phyloP scores from a whole-genome alignment of 2,329 filamentous ascomycete species.

The Phialophora tarda region DNA sequence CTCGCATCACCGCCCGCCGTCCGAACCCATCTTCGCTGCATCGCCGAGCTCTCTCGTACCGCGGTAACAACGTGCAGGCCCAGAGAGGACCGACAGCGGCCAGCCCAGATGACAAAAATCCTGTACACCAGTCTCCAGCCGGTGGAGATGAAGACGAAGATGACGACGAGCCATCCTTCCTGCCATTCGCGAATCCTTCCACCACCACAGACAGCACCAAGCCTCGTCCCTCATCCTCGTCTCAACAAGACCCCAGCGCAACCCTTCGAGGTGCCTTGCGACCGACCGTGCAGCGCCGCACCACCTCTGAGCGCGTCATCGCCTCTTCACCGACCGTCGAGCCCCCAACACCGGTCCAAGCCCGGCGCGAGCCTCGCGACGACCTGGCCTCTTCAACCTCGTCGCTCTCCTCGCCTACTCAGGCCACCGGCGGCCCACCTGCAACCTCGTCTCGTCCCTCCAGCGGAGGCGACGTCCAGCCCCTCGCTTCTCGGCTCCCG shows the following conservation, averaged over 20 bases:
- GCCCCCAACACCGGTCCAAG: slow-evolving; percentile 34
- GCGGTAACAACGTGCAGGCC: slow-evolving; percentile 25
- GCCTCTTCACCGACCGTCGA: slow-evolving; percentile 34
- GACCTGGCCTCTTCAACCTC: slow-evolving; percentile 35
- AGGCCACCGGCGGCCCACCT: background rate
- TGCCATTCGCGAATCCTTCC: slow-evolving; percentile 45
- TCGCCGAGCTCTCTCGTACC: slow-evolving; percentile 31
- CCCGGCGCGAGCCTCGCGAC: slow-evolving; percentile 45
- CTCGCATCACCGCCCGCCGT: slow-evolving; percentile 34
- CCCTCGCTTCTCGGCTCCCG: background rate
- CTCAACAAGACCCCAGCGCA: slow-evolving; percentile 47
- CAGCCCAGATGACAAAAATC: slow-evolving; percentile 25
- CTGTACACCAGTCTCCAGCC: slow-evolving; percentile 42
- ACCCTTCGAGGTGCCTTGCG: slow-evolving; percentile 49
- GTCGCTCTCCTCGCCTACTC: slow-evolving; percentile 28
- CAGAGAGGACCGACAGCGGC: slow-evolving; percentile 17
- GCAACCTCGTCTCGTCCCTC: slow-evolving; percentile 8
- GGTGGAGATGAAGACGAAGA: slow-evolving; percentile 44
- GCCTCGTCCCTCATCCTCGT: slow-evolving; percentile 36
- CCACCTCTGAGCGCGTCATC: slow-evolving; percentile 39
- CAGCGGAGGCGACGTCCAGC: slow-evolving; percentile 3
- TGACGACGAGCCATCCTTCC: slow-evolving; percentile 54
- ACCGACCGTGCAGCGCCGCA: slow-evolving; percentile 39
- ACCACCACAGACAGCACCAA: slow-evolving; percentile 17
- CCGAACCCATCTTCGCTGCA: slow-evolving; percentile 35